Base-by-base conservation (phyloP, 352 stramenopile species). In the Hyaloperonospora brassicae region DNA sequence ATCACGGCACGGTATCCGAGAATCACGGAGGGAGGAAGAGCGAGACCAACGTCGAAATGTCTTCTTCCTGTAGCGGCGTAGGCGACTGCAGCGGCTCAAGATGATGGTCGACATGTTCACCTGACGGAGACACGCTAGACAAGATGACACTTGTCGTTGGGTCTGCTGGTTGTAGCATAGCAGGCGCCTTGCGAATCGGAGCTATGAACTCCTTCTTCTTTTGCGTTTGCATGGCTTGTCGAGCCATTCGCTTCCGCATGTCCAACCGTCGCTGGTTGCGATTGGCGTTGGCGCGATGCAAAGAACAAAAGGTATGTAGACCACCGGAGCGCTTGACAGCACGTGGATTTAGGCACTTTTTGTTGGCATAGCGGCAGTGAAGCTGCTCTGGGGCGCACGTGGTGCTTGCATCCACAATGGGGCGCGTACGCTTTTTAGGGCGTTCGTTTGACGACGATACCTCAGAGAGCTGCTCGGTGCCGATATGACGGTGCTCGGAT, bases 241-340 rank as follows among this genome's bases (percentile, higher is more conserved):
- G 65, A 52, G 67, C 61, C 46, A 77, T 59, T 9, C 75, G 72
- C 39, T 78, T 78, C 6, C 72, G 65, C 56, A 76, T 68, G 46
- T 86, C 76, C 0, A 84, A 61, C 21, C 76, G 68, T 41, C 75
- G 76, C 55, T 88, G 78, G 48, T 86, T 85, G n/a, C 72, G 74
- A 51, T 88, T 88, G 31, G 78, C 78, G 24, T 83, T 78, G 24
- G 64, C 62, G 1, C 78, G 73, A 52, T 88, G 78, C 50, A 76
- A 64, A 38, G 79, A 65, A 42, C 78, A 88, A 39, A 85, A 79
- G 23, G 70, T 80, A 62, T 88, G 78, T 17, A 88, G 52, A 3
- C 70, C 68, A 2, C 78, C 78, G 6, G 70, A 81, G 27, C 66
- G 71, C 46, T 86, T 86, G 35, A 75, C 47, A 10, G 72, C 68